Conservation (phyloP, 176 grass and related monocot species). For the Thalia dealbata region DNA sequence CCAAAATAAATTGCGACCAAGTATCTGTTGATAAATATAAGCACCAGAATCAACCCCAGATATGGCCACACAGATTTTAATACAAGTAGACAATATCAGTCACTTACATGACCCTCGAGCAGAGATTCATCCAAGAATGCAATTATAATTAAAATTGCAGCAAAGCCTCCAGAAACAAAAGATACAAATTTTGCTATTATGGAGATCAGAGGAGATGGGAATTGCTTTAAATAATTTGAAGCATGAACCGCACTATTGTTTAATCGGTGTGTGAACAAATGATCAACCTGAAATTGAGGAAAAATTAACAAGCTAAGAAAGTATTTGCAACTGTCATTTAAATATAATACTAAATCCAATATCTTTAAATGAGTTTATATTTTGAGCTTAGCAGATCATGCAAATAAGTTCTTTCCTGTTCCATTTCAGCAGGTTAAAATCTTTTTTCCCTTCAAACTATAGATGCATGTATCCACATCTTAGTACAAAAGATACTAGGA, state of each 20-base stretch:
- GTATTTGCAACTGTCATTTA: background rate
- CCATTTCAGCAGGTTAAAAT: background rate
- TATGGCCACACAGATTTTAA: background rate
- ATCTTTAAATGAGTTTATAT: background rate
- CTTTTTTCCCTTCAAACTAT: background rate
- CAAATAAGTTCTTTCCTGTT: constrained; percentile 1
- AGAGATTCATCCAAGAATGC: constrained; percentile 87
- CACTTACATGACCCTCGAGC: constrained; percentile 85
- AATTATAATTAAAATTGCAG: constrained; percentile 81
- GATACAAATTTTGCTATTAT: constrained; percentile 92
- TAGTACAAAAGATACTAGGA: background rate
- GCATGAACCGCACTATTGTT: constrained; percentile 79
- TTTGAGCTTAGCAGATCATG: background rate
- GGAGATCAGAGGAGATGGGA: constrained; percentile 85
- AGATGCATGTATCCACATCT: background rate
- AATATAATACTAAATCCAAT: background rate
- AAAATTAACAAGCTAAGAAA: background rate
- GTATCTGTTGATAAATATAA: constrained; percentile 39
- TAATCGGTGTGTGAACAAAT: constrained; percentile 94
- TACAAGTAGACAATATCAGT: background rate
- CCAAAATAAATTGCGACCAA: constrained; percentile 95
- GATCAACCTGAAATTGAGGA: constrained; percentile 56
- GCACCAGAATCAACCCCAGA: constrained; percentile 1
- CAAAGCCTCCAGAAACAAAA: constrained; percentile 96
- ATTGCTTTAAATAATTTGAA: constrained; percentile 92